Conservation (phyloP, 805 yeast genomes). For the Kodamaea laetipori region DNA sequence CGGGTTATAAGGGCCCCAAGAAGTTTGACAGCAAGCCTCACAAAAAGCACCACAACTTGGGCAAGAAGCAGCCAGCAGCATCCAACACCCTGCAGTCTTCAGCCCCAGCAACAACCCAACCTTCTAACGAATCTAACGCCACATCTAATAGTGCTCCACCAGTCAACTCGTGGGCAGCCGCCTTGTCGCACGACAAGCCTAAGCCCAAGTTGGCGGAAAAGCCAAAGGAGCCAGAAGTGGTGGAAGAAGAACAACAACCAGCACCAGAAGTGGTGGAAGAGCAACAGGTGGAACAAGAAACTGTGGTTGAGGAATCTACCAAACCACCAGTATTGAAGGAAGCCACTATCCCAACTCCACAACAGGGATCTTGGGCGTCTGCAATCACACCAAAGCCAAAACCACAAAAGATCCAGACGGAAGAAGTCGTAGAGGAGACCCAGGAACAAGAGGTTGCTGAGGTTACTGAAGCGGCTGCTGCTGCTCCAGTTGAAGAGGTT, state of each 20-base stretch:
- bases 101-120: slow-evolving; percentile 12
- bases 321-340: slow-evolving; percentile 27
- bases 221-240: slow-evolving; percentile 15
- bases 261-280: slow-evolving; percentile 6
- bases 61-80: slow-evolving; percentile 15
- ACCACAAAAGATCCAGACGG: slow-evolving; percentile 37
- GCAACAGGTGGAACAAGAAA: slow-evolving; percentile 12
- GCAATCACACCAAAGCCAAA: slow-evolving; percentile 53
- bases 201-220: slow-evolving; percentile 29
- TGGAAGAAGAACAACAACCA: slow-evolving; percentile 19
- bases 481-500: slow-evolving; percentile 16
- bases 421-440: slow-evolving; percentile 20
- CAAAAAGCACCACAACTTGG: slow-evolving; percentile 12
- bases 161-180: slow-evolving; percentile 48
- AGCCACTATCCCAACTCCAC: slow-evolving; percentile 51
- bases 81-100: slow-evolving; percentile 17
- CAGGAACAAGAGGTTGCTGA: slow-evolving; percentile 14
- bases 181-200: slow-evolving; percentile 38
- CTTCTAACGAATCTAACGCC: slow-evolving; percentile 1
- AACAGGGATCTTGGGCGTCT: slow-evolving; percentile 67
- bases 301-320: slow-evolving; percentile 13
- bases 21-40: slow-evolving; percentile 11
- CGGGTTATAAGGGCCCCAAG: slow-evolving; percentile 8
- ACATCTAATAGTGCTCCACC: slow-evolving; percentile 16
- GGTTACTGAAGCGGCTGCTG: slow-evolving; percentile 11